Percentiles rank a stretch among this genome's conserved stretches.
Evolutionary conservation across 106 monocot species (phyloP).

Genomic region (Gastrodia elata): DNA sequence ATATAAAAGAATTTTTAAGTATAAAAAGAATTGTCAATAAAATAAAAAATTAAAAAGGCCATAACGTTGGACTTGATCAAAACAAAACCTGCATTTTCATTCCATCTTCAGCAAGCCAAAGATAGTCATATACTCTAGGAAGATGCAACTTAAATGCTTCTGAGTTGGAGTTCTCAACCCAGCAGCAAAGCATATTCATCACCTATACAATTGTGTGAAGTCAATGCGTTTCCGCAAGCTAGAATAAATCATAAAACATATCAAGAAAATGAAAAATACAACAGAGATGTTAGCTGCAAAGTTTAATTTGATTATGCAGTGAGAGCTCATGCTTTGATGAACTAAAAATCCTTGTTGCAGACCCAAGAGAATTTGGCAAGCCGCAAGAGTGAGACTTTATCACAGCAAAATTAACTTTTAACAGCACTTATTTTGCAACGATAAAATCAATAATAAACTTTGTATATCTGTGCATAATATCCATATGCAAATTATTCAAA

Average conservation of each 20-base stretch:
- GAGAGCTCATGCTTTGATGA: neutral
- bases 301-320: neutral
- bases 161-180: slow-evolving; percentile 88
- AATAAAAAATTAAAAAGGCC: neutral
- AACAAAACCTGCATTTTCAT: slow-evolving; percentile 87
- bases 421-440: too few relatives aligned
- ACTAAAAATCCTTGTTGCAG: neutral
- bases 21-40: slow-evolving; percentile 1
- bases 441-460: too few relatives aligned
- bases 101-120: slow-evolving; percentile 99
- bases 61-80: neutral
- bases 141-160: slow-evolving; percentile 89
- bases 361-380: neutral
- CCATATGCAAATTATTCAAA: too few relatives aligned
- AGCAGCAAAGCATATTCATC: slow-evolving; percentile 91
- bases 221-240: neutral
- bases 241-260: neutral
- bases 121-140: slow-evolving; percentile 69
- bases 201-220: slow-evolving; percentile 15
- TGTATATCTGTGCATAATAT: too few relatives aligned
- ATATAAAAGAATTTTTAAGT: neutral
- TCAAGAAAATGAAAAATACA: neutral
- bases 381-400: too few relatives aligned
- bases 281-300: neutral
- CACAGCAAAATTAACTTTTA: too few relatives aligned